phyloP scores from a whole-genome alignment of 2,329 filamentous ascomycete genomes.

The Tothia fuscella region DNA sequence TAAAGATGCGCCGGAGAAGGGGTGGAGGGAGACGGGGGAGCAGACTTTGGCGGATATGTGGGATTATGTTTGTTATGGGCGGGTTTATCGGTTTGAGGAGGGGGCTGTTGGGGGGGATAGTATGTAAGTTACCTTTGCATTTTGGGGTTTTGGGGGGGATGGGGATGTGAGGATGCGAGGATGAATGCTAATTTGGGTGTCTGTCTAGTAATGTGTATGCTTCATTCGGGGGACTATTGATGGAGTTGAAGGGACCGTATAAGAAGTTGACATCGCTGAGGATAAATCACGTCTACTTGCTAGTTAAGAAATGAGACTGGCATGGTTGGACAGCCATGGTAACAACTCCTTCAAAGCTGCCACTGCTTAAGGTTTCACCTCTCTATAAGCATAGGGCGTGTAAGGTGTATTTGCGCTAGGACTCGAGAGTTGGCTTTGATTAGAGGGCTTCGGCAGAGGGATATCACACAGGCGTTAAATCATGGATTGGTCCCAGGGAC shows the following conservation, averaged over 20 bases:
- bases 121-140: slow-evolving; percentile 51
- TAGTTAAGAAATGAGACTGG: slow-evolving; percentile 79
- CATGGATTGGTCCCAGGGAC: too few species aligned
- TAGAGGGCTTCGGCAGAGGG: too few species aligned
- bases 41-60: slow-evolving; percentile 61
- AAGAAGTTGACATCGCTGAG: slow-evolving; percentile 87
- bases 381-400: too few species aligned
- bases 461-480: too few species aligned
- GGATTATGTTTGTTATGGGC: slow-evolving; percentile 80
- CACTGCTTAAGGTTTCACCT: too few species aligned
- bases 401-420: too few species aligned
- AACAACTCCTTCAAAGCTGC: too few species aligned
- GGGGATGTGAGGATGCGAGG: neutral
- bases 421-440: too few species aligned
- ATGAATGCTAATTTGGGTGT: too few species aligned
- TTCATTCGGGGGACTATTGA: slow-evolving; percentile 83
- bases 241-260: slow-evolving; percentile 86
- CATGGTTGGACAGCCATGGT: too few species aligned
- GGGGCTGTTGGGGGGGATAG: slow-evolving; percentile 69
- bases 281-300: slow-evolving; percentile 86
- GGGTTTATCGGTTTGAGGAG: slow-evolving; percentile 82
- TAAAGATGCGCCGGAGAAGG: slow-evolving; percentile 36
- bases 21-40: slow-evolving; percentile 65
- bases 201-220: slow-evolving; percentile 74
- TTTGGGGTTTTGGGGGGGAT: neutral